These are phyloP conservation scores for Canna indica DNA, from an alignment of 176 grass and related monocot species.

Conservation along the genomic window DNA sequence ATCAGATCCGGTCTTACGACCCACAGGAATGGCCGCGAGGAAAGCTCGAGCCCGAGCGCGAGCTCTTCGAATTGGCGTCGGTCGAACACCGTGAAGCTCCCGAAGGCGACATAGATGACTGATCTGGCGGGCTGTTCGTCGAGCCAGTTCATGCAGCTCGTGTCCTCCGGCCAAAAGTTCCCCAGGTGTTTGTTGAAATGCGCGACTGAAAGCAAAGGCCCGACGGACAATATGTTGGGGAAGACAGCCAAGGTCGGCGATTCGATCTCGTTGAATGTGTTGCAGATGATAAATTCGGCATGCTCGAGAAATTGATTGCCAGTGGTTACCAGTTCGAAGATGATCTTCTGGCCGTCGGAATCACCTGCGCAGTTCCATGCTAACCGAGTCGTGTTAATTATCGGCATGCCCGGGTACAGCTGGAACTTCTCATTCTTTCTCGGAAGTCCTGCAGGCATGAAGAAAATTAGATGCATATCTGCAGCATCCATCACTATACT, in stretches of 20 bases:
- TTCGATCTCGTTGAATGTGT: slow-evolving; percentile 34
- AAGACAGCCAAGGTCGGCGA: slow-evolving; percentile 4
- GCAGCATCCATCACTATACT: too few relatives aligned
- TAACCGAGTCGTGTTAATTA: not conserved
- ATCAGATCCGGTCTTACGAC: slow-evolving; percentile 48
- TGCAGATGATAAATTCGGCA: slow-evolving; percentile 33
- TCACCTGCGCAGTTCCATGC: not conserved
- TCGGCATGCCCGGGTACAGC: not conserved
- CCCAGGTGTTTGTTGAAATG: not conserved
- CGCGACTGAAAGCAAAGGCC: slow-evolving; percentile 25
- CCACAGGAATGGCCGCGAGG: slow-evolving; percentile 46
- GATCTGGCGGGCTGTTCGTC: slow-evolving; percentile 28
- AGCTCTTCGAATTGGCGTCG: slow-evolving; percentile 38
- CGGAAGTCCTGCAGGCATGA: not conserved
- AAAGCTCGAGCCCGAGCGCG: slow-evolving; percentile 38
- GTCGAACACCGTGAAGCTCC: slow-evolving; percentile 46
- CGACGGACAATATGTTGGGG: slow-evolving; percentile 15
- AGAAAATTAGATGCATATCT: too few relatives aligned
- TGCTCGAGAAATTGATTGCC: not conserved
- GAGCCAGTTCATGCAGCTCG: slow-evolving; percentile 31
- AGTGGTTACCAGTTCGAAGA: not conserved
- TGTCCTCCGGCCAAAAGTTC: slow-evolving; percentile 31
- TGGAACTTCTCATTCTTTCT: slow-evolving; percentile 4
- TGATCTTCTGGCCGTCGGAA: not conserved
- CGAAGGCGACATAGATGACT: slow-evolving; percentile 56